phyloP scores from a whole-genome alignment of 2,329 filamentous ascomycete species.

The Tolypocladium ovalisporum region DNA sequence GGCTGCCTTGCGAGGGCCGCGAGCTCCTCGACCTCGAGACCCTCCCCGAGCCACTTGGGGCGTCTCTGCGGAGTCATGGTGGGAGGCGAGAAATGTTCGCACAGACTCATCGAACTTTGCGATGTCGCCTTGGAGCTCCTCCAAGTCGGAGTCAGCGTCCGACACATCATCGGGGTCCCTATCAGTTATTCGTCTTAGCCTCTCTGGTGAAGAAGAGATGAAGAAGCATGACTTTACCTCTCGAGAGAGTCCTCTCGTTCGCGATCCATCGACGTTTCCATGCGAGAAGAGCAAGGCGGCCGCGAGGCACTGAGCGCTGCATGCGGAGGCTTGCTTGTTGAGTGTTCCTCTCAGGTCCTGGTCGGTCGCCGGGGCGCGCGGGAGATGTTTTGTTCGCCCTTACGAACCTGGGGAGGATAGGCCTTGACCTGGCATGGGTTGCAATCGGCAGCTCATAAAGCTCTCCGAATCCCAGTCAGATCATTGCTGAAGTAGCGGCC shows the following conservation, averaged over 20 bases:
- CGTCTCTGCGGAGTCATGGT: constrained; percentile 16
- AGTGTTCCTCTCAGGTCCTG: neutral
- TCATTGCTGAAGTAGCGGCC: neutral
- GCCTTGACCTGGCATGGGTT: neutral
- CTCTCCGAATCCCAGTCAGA: neutral
- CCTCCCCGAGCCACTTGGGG: constrained; percentile 9
- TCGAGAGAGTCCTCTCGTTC: neutral
- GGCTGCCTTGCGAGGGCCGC: constrained; percentile 47
- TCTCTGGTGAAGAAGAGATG: neutral
- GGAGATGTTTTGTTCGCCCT: neutral
- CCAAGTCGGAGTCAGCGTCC: constrained; percentile 32
- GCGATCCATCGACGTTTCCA: neutral
- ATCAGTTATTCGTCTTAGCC: constrained; percentile 1
- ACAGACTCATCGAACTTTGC: constrained; percentile 31
- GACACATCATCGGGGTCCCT: constrained; percentile 18
- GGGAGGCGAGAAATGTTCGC: constrained; percentile 26
- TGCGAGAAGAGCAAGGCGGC: neutral
- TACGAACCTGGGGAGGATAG: neutral
- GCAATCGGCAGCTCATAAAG: neutral
- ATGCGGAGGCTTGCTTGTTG: neutral
- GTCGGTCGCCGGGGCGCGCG: neutral
- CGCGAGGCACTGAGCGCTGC: neutral
- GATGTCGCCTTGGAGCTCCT: constrained; percentile 32
- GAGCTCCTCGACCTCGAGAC: constrained; percentile 16
- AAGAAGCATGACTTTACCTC: neutral